Base-by-base conservation (phyloP, 2,329 filamentous ascomycete genomes). In the Amauroascus niger region DNA sequence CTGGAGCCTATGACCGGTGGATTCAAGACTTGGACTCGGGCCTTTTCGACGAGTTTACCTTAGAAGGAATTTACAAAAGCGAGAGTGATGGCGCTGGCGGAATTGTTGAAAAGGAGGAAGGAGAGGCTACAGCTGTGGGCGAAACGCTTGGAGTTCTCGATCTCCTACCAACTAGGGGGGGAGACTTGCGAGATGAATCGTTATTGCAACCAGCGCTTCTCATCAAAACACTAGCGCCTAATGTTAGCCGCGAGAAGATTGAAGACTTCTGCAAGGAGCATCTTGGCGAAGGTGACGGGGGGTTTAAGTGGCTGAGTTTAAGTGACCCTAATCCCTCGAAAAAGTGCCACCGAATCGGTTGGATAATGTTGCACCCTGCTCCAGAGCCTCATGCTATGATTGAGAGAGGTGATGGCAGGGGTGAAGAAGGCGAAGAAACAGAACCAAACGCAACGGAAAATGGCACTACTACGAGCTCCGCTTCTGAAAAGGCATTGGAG, bases 241-340 rank as follows among this genome's bases (percentile, higher is more conserved):
- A 94, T 55, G 93, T 98, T 58, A 95, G 88, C 64, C 86, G 93
- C 37, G 83, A 87, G 48, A 97, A 96, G 64, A 80, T 98, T 18
- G 93, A 98, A 69, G 83, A 83, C 1, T 96, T 97, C 64, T 95
- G 90, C 71, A 93, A 89, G 65, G 90, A 96, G 68, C 86, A 96
- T 66, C 79, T 97, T 3, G 90, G 91, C 13, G 90, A 96, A 63
- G 85, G 84, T 45, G 85, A 93, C 59, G 90, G 90, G 50, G 91
- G 91, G 1, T 96, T 93, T 74, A 94, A 91, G 66, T 97, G 91
- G 83, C 77, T 98, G 4, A 97, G 91, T 32, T 78, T 98, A 48
- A 96, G 90, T 61, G 93, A 98, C 63, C 93, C 93, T 0, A 98
- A 98, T 65, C 93, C 93, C 1, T 86, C 88, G 64, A 98, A 98